These are phyloP conservation scores for Perkinsela sp. DNA, from an alignment of 208 protist species.

Conservation along the genomic window DNA sequence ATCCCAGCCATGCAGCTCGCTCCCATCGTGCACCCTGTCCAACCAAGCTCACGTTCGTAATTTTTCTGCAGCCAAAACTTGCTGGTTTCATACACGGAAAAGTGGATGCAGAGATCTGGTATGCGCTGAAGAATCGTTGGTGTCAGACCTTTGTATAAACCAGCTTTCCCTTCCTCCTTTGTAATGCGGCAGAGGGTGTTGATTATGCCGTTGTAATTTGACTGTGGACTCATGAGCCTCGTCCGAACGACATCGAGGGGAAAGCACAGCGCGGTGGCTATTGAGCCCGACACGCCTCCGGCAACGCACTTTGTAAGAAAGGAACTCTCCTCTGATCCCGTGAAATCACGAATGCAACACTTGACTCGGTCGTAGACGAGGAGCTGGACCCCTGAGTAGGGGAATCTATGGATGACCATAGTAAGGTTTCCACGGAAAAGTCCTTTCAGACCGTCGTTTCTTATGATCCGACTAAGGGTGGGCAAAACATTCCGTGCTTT, in stretches of 20 bases:
- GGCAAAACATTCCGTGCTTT: slow-evolving; percentile 7
- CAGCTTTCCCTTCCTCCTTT: slow-evolving; percentile 25
- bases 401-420: slow-evolving; percentile 50
- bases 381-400: slow-evolving; percentile 57
- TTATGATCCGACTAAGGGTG: slow-evolving; percentile 11
- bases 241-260: slow-evolving; percentile 55
- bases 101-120: slow-evolving; percentile 48
- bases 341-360: slow-evolving; percentile 30
- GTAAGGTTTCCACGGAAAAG: slow-evolving; percentile 63
- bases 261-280: slow-evolving; percentile 38
- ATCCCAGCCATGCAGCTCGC: slow-evolving; percentile 26
- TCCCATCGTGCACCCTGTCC: slow-evolving; percentile 21
- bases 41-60: slow-evolving; percentile 5
- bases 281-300: slow-evolving; percentile 36
- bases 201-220: slow-evolving; percentile 20
- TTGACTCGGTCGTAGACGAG: slow-evolving; percentile 37
- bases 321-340: slow-evolving; percentile 1
- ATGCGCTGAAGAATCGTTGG: slow-evolving; percentile 48
- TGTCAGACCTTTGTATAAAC: slow-evolving; percentile 46
- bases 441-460: slow-evolving; percentile 20
- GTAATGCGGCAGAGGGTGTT: slow-evolving; percentile 23
- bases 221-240: slow-evolving; percentile 48
- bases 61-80: slow-evolving; percentile 36
- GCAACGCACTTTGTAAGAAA: slow-evolving; percentile 56
- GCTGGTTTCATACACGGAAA: slow-evolving; percentile 52